A percentile compares a stretch with the other conserved stretches of the same genome.
Evolutionary conservation across 2,329 filamentous ascomycete genomes (phyloP).

Genomic region (Triangularia verruculosa): DNA sequence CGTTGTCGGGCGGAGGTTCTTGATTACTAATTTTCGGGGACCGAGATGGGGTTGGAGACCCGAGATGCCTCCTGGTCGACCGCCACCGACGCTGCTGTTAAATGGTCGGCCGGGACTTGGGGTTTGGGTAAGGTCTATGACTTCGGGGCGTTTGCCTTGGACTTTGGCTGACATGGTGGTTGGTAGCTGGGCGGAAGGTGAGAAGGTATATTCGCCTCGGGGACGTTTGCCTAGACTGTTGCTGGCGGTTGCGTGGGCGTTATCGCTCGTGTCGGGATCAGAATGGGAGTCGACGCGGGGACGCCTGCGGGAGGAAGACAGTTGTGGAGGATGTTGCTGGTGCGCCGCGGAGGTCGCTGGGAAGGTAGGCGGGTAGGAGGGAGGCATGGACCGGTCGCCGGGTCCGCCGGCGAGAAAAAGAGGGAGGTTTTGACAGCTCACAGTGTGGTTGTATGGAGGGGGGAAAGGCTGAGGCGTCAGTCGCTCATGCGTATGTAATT

Average conservation of each 20-base stretch:
- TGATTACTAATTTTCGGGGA: constrained; percentile 85
- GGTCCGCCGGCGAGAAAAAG: neutral
- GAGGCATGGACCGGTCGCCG: constrained; percentile 1
- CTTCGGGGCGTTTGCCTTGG: constrained; percentile 38
- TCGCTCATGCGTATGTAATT: neutral
- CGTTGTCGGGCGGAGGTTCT: constrained; percentile 69
- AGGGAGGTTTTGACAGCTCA: neutral
- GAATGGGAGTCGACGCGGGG: constrained; percentile 29
- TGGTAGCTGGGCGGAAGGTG: constrained; percentile 13
- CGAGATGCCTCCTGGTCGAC: neutral
- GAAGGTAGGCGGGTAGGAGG: neutral
- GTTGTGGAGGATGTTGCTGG: neutral
- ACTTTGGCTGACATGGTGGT: constrained; percentile 32
- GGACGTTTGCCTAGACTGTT: constrained; percentile 28
- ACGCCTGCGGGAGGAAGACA: constrained; percentile 23
- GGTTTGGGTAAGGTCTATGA: constrained; percentile 46
- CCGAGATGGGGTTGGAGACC: constrained; percentile 71
- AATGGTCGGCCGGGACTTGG: neutral
- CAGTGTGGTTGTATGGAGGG: neutral
- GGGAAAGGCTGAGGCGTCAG: neutral
- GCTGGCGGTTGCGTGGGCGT: constrained; percentile 10
- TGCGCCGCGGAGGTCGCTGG: neutral
- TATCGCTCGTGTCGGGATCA: constrained; percentile 5
- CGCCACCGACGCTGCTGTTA: neutral
- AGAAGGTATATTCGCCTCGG: constrained; percentile 25